Percentiles rank a stretch among this genome's conserved stretches.
phyloP scores from a whole-genome alignment of 352 stramenopile species.

The Blastocystis sp. region DNA sequence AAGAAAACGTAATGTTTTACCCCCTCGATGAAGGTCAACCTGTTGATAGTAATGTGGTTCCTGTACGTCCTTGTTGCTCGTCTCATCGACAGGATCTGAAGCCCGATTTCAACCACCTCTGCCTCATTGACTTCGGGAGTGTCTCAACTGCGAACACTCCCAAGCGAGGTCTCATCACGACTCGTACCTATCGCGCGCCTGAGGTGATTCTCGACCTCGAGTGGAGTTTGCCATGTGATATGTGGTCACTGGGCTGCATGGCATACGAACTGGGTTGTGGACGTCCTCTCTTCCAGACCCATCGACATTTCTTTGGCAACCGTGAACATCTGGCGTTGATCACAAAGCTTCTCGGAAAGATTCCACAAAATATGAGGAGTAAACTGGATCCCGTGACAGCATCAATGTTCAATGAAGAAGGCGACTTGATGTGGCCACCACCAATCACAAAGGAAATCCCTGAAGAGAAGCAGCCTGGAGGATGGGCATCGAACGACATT shows the following conservation, averaged over 20 bases:
- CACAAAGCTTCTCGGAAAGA: conserved; percentile 48
- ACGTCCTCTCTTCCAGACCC: conserved; percentile 59
- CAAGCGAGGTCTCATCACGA: conserved; percentile 82
- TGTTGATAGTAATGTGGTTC: not conserved
- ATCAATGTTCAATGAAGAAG: conserved; percentile 45
- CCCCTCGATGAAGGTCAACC: not conserved
- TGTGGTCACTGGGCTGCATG: conserved; percentile 97
- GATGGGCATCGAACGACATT: conserved; percentile 51
- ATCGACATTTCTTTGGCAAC: conserved; percentile 60
- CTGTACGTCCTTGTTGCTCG: not conserved
- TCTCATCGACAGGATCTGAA: not conserved
- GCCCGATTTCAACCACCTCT: conserved; percentile 46
- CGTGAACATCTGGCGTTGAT: conserved; percentile 51
- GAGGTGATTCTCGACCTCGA: conserved; percentile 93
- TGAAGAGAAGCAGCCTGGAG: conserved; percentile 55
- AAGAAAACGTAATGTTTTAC: conserved; percentile 61
- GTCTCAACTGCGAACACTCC: conserved; percentile 7
- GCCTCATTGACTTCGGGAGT: conserved; percentile 61
- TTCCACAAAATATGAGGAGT: conserved; percentile 8
- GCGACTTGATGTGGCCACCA: conserved; percentile 38
- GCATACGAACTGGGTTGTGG: conserved; percentile 80
- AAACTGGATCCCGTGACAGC: not conserved
- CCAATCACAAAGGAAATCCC: conserved; percentile 46
- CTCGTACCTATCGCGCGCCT: conserved; percentile 90
- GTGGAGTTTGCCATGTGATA: conserved; percentile 93